These are phyloP conservation scores for Trypanosoma brucei DNA, from an alignment of 208 protist species.

Conservation along the genomic window DNA sequence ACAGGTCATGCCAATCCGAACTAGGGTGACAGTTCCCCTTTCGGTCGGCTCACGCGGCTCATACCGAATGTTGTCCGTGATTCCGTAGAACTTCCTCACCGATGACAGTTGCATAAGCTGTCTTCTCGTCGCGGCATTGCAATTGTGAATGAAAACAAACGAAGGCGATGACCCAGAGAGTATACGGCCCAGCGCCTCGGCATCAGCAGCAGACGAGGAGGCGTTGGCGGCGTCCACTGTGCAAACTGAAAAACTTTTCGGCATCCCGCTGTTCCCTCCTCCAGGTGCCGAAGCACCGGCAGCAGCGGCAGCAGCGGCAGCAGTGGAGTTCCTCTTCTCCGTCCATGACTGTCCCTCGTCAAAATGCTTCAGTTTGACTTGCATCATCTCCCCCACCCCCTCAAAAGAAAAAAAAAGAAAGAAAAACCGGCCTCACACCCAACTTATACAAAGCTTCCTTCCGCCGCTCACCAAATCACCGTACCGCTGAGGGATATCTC, in stretches of 20 bases:
- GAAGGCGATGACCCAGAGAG: slow-evolving; percentile 40
- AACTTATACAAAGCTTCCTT: too few relatives aligned
- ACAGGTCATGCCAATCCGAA: slow-evolving; percentile 54
- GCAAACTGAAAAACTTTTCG: slow-evolving; percentile 52
- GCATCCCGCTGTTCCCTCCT: slow-evolving; percentile 13
- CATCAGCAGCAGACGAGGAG: slow-evolving; percentile 26
- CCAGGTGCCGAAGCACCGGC: background rate
- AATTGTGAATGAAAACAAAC: slow-evolving; percentile 68
- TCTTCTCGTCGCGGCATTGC: slow-evolving; percentile 31
- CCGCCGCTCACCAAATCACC: too few relatives aligned
- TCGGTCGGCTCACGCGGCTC: slow-evolving; percentile 49
- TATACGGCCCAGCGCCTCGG: slow-evolving; percentile 57
- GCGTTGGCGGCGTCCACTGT: slow-evolving; percentile 55
- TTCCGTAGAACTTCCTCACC: slow-evolving; percentile 60
- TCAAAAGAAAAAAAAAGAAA: too few relatives aligned
- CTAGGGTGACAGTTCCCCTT: slow-evolving; percentile 40
- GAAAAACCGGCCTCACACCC: too few relatives aligned
- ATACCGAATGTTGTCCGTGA: slow-evolving; percentile 54
- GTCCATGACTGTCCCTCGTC: slow-evolving; percentile 65
- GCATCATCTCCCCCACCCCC: slow-evolving; percentile 7
- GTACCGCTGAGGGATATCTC: too few relatives aligned
- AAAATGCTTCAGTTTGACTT: slow-evolving; percentile 66
- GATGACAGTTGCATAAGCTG: slow-evolving; percentile 50
- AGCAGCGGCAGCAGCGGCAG: slow-evolving; percentile 1
- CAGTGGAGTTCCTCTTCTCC: slow-evolving; percentile 21